Evolutionary conservation across 179 eudicot genomes (phyloP).

Genomic region (Beta lomatogona): DNA sequence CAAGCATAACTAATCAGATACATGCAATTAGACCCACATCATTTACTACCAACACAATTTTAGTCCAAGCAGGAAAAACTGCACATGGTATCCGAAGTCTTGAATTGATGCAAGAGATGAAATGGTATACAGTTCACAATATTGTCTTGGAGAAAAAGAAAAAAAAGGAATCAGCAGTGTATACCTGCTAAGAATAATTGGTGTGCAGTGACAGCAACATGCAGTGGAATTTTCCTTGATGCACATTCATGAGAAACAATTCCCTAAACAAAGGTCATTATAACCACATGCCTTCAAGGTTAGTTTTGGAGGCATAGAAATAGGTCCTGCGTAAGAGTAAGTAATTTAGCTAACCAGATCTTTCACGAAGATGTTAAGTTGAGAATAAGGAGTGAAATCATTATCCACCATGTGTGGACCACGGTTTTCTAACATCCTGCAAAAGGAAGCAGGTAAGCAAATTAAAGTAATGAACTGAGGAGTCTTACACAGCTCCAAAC

Average conservation of each 20-base stretch:
- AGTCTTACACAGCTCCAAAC: not conserved
- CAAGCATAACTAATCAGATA: not conserved
- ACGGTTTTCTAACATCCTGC: conserved; percentile 99
- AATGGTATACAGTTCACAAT: not conserved
- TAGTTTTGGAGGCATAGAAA: not conserved
- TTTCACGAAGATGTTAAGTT: conserved; percentile 97
- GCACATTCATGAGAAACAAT: conserved; percentile 89
- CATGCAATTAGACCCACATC: not conserved
- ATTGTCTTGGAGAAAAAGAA: not conserved
- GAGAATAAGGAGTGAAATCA: conserved; percentile 94
- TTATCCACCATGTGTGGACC: conserved; percentile 96
- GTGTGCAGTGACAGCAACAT: conserved; percentile 81
- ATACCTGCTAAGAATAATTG: conserved; percentile 92
- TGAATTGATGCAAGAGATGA: conserved; percentile 11
- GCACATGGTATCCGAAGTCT: not conserved
- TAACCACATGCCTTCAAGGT: conserved; percentile 3
- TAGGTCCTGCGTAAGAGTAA: not conserved
- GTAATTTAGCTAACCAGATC: conserved; percentile 73
- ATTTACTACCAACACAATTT: not conserved
- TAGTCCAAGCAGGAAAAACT: not conserved
- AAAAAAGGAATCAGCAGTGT: not conserved
- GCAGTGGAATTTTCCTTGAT: conserved; percentile 83
- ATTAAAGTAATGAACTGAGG: not conserved
- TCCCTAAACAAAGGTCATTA: conserved; percentile 54
- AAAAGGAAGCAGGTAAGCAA: conserved; percentile 23